Evolutionary conservation across 305 asterid genomes (phyloP), one percentile per base, ranked within the genome.

Genomic region (Solanum chacoense): DNA sequence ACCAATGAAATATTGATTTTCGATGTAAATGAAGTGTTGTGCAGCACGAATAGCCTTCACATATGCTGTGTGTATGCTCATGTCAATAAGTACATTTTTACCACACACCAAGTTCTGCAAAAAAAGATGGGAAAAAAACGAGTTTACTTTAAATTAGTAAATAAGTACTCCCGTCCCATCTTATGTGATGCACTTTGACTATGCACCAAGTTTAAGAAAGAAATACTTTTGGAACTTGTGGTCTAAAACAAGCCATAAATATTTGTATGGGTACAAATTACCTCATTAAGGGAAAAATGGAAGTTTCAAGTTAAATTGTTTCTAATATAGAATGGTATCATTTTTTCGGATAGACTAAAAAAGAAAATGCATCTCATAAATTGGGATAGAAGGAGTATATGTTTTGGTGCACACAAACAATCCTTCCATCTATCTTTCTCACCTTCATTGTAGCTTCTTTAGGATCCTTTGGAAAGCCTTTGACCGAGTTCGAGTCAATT

Each of bases 21-120:
- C 99, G n/a, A 97, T 94, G 91, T 97, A 97, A 89, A 97, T 94
- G 93, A 90, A 98, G 92, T 95, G 99, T 87, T 98, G 99, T 88
- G 99, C 99, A 87, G 97, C 92, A 85, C 99, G 98, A 79, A 98
- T 98, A 42, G 99, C 99, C 90, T 94, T 94, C 78, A 98, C 93
- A 50, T 98, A 98, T 55, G 99, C 99, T 34, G 98, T 91, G 90
- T 98, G 99, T 91, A 96, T 96, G 93, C 99, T 98, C 99, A 95
- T 95, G 90, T 98, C 99, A 69, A 98, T 95, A 88, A 95, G 95
- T 69, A 95, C 98, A 90, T 98, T 96, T 94, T 98, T 98, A 89
- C 99, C 99, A 65, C 99, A 96, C 65, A 93, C 92, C 91, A 98
- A 89, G 92, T 98, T 98, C 99, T 97, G 94, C 74, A 88, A 91